Conservation (phyloP, 129 eudicot species). For the Ambrosia artemisiifolia region DNA sequence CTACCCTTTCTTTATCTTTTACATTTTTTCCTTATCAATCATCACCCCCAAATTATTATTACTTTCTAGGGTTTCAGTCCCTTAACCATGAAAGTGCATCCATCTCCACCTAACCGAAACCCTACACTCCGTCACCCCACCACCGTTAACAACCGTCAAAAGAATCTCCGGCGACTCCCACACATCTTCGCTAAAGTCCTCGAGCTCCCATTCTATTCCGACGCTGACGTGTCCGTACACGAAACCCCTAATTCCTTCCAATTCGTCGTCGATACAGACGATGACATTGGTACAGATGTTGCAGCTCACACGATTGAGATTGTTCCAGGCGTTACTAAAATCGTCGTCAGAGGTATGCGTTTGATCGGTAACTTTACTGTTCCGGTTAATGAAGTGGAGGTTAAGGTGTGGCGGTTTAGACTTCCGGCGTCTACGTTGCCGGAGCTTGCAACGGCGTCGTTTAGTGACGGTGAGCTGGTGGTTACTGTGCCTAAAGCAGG, state of each 20-base stretch:
- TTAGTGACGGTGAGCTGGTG: slow-evolving; percentile 61
- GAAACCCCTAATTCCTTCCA: slow-evolving; percentile 53
- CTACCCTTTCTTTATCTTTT: too few species aligned
- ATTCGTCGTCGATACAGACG: slow-evolving; percentile 46
- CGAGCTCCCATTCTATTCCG: slow-evolving; percentile 62
- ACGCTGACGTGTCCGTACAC: slow-evolving; percentile 53
- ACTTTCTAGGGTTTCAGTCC: background rate
- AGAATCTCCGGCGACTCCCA: slow-evolving; percentile 76
- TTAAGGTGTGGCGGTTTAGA: slow-evolving; percentile 66
- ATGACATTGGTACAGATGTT: slow-evolving; percentile 44
- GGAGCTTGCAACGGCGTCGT: slow-evolving; percentile 59
- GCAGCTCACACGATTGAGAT: slow-evolving; percentile 53
- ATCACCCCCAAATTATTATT: too few species aligned
- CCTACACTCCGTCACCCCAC: slow-evolving; percentile 29
- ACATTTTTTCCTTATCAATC: too few species aligned
- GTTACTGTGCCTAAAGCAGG: slow-evolving; percentile 58
- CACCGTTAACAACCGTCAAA: slow-evolving; percentile 5
- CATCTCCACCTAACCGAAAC: slow-evolving; percentile 39
- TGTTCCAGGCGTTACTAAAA: slow-evolving; percentile 66
- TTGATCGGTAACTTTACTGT: slow-evolving; percentile 8
- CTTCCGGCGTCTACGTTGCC: slow-evolving; percentile 52
- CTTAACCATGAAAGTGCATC: slow-evolving; percentile 62
- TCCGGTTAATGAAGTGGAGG: slow-evolving; percentile 42
- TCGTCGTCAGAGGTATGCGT: slow-evolving; percentile 40
- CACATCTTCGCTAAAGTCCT: slow-evolving; percentile 85